Percentiles rank a stretch among this genome's conserved stretches.
phyloP scores from a whole-genome alignment of 2,329 filamentous ascomycete species.

The Verticillium dahliae region DNA sequence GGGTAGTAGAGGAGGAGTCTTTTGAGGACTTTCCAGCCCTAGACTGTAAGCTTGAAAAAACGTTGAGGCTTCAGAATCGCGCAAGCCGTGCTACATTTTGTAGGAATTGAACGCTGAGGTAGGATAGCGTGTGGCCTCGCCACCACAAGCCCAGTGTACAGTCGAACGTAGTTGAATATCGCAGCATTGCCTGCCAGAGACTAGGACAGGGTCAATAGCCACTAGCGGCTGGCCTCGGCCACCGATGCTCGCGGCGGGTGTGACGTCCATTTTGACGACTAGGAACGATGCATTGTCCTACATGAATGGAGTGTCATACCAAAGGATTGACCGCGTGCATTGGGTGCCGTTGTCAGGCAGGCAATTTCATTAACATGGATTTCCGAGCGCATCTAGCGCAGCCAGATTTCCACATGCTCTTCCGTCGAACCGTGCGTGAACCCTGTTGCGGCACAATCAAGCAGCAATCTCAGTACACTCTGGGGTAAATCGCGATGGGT shows the following conservation, averaged over 20 bases:
- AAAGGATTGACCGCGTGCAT: not conserved
- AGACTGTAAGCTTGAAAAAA: too few species aligned
- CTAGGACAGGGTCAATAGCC: conserved; percentile 17
- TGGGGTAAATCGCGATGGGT: not conserved
- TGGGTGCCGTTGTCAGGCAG: not conserved
- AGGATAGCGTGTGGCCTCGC: not conserved
- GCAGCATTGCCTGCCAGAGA: conserved; percentile 13
- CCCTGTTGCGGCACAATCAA: too few species aligned
- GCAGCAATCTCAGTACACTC: not conserved
- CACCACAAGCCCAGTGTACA: conserved; percentile 19
- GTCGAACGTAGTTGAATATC: conserved; percentile 22
- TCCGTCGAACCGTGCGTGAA: too few species aligned
- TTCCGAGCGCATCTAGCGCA: too few species aligned
- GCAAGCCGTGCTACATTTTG: too few species aligned
- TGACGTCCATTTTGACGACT: not conserved
- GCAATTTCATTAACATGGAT: too few species aligned
- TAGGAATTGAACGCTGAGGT: too few species aligned
- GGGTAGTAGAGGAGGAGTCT: too few species aligned
- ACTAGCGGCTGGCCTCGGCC: not conserved
- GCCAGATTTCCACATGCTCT: too few species aligned
- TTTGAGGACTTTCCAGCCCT: too few species aligned
- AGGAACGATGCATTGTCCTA: not conserved
- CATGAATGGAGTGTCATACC: not conserved
- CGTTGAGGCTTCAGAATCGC: too few species aligned
- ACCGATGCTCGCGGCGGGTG: not conserved